phyloP scores from a whole-genome alignment of 495 filamentous ascomycete genomes.

The Aspergillus heteromorphus region DNA sequence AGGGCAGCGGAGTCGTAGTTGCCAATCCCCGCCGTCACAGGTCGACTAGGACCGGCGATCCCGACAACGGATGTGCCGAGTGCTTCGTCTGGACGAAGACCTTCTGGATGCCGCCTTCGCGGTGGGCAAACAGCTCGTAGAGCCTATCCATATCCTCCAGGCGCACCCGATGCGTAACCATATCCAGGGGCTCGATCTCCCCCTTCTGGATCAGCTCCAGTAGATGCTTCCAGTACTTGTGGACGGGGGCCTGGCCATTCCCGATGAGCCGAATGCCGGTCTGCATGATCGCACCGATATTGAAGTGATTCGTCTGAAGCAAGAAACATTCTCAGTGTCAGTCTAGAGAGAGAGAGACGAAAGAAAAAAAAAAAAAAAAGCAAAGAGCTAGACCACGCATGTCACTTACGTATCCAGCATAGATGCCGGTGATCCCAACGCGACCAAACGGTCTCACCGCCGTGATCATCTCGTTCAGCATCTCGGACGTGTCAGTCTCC shows the following conservation, averaged over 20 bases:
- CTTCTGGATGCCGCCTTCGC: slow-evolving; percentile 66
- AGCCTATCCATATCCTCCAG: slow-evolving; percentile 69
- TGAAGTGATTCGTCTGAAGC: slow-evolving; percentile 71
- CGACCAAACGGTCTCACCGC: slow-evolving; percentile 70
- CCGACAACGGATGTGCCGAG: slow-evolving; percentile 50
- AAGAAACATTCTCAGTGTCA: neutral
- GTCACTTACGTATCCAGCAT: slow-evolving; percentile 68
- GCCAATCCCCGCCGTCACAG: neutral
- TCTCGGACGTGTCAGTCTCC: slow-evolving; percentile 83
- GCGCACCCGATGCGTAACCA: slow-evolving; percentile 72
- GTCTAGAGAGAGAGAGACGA: too few relatives aligned
- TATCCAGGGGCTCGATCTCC: slow-evolving; percentile 72
- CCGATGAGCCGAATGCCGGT: slow-evolving; percentile 76
- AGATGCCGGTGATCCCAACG: slow-evolving; percentile 73
- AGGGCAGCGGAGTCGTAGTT: too few relatives aligned
- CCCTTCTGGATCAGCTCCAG: slow-evolving; percentile 61
- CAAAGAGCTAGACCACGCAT: neutral
- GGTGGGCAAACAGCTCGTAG: slow-evolving; percentile 65
- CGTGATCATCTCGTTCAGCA: slow-evolving; percentile 83
- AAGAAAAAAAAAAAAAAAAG: too few relatives aligned
- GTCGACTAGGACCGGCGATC: slow-evolving; percentile 47
- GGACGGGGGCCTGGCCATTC: slow-evolving; percentile 80
- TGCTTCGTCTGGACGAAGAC: slow-evolving; percentile 65
- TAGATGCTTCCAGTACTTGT: slow-evolving; percentile 75
- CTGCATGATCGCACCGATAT: slow-evolving; percentile 83